These are phyloP conservation scores for Phaeotremella skinneri DNA, from an alignment of 768 basidiomycete genomes.

Conservation along the genomic window DNA sequence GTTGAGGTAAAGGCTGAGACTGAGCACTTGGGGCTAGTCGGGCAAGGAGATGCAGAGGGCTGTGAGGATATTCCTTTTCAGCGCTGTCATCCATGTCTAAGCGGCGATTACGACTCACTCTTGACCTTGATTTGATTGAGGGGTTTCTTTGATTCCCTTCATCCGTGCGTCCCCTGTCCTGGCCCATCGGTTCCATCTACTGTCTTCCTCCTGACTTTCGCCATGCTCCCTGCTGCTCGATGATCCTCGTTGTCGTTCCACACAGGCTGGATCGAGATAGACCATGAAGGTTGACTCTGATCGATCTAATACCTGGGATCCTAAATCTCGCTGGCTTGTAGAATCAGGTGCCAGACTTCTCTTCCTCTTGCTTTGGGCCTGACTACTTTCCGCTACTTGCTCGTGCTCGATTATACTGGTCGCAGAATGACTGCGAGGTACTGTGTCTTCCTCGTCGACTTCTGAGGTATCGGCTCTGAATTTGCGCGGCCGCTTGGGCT, in stretches of 20 bases:
- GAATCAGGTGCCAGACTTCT: too few species aligned
- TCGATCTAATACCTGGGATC: neutral
- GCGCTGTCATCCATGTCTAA: neutral
- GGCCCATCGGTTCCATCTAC: neutral
- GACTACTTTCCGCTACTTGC: too few species aligned
- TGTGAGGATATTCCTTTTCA: neutral
- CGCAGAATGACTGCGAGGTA: too few species aligned
- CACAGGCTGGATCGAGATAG: neutral
- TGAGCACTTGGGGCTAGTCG: neutral
- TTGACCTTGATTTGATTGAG: neutral
- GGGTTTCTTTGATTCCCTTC: neutral
- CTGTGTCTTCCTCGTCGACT: slow-evolving; percentile 11
- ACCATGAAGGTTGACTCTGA: neutral
- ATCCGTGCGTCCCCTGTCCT: neutral
- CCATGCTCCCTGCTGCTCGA: neutral
- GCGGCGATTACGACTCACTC: neutral
- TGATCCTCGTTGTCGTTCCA: neutral
- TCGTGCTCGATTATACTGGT: too few species aligned
- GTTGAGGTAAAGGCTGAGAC: too few species aligned
- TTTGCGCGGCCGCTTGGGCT: slow-evolving; percentile 15
- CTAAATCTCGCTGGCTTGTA: neutral
- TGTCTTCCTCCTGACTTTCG: neutral
- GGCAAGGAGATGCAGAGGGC: neutral
- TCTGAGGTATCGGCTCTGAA: slow-evolving; percentile 6
- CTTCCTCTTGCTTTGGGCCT: too few species aligned